Conservation (phyloP, 148 eudicot species). For the Rhododendron ovatum region DNA sequence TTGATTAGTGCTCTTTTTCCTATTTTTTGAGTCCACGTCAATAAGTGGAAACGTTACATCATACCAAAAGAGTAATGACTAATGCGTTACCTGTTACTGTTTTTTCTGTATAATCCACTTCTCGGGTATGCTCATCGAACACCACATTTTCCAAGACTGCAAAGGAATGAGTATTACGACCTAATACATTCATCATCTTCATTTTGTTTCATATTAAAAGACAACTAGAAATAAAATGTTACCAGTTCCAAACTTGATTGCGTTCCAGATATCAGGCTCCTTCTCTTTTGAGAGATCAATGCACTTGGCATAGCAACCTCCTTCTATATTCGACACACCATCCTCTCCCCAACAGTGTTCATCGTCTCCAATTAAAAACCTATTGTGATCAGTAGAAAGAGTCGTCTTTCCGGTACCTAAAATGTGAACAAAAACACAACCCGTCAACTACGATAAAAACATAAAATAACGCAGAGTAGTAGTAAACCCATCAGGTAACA, state of each 20-base stretch:
- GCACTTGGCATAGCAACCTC: slow-evolving; percentile 89
- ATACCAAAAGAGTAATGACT: not conserved
- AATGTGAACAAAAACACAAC: not conserved
- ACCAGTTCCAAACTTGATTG: slow-evolving; percentile 66
- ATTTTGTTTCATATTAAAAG: not conserved
- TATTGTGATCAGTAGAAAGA: slow-evolving; percentile 69
- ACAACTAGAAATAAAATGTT: not conserved
- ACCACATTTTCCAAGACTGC: slow-evolving; percentile 91
- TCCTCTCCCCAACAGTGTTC: slow-evolving; percentile 75
- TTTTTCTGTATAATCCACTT: slow-evolving; percentile 78
- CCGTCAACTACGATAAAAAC: not conserved
- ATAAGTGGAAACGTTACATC: not conserved
- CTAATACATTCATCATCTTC: not conserved
- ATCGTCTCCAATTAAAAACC: slow-evolving; percentile 71
- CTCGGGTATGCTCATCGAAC: slow-evolving; percentile 85
- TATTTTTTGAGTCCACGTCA: not conserved
- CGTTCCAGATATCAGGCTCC: slow-evolving; percentile 83
- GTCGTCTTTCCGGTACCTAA: slow-evolving; percentile 84
- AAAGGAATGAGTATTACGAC: not conserved
- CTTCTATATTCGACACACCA: slow-evolving; percentile 81
- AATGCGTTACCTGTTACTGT: slow-evolving; percentile 70
- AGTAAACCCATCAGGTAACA: not conserved
- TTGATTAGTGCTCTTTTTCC: not conserved
- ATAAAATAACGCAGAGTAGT: not conserved
- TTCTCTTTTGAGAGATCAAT: slow-evolving; percentile 68